phyloP scores from a whole-genome alignment of 1,284 basidiomycete genomes.

The Ganoderma resinaceum region DNA sequence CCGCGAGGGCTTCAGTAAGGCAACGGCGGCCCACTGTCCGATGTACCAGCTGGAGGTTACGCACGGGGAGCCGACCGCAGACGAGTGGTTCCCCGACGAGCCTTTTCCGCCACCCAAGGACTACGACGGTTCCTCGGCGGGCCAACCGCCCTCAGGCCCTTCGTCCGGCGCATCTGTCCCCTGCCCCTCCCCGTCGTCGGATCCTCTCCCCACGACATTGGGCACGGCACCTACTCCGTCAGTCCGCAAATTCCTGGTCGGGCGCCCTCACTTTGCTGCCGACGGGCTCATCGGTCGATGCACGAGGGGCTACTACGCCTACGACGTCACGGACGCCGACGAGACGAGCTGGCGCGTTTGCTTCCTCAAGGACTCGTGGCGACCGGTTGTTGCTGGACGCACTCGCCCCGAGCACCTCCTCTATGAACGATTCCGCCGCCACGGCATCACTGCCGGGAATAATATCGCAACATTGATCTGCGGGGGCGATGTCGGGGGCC shows the following conservation, averaged over 20 bases:
- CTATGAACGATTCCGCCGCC: not conserved
- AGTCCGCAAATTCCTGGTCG: constrained; percentile 6
- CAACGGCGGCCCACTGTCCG: not conserved
- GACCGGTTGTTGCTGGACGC: constrained; percentile 4
- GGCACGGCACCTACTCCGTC: not conserved
- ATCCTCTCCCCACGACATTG: not conserved
- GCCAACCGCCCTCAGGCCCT: not conserved
- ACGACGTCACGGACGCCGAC: constrained; percentile 1
- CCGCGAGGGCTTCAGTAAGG: not conserved
- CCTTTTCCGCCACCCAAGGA: not conserved
- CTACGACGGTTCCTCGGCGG: not conserved
- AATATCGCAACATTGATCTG: constrained; percentile 14
- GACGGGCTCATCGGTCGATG: constrained; percentile 13
- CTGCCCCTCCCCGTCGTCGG: not conserved
- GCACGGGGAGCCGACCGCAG: not conserved
- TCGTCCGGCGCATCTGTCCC: not conserved
- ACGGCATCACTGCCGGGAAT: not conserved
- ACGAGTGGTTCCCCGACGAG: not conserved
- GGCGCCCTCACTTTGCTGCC: constrained; percentile 7
- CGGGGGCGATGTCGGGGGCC: constrained; percentile 21
- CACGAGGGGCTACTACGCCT: constrained; percentile 16
- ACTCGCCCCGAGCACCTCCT: constrained; percentile 18
- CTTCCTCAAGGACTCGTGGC: constrained; percentile 22
- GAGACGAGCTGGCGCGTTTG: not conserved
- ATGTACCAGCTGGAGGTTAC: constrained; percentile 3